Conservation (phyloP, 805 yeast genomes). For the Ogataea philodendri region DNA sequence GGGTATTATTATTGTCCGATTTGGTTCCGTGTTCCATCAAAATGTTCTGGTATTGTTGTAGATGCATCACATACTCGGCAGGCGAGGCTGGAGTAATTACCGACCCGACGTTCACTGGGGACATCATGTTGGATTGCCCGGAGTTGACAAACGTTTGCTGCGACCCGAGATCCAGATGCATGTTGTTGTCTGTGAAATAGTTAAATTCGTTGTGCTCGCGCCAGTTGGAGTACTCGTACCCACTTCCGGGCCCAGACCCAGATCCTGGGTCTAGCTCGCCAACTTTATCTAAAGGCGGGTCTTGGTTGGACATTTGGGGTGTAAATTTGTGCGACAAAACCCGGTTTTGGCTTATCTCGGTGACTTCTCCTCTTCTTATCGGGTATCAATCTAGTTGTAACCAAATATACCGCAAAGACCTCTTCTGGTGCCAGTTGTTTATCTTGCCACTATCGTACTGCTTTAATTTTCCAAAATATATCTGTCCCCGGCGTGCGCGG, state of each 20-base stretch:
- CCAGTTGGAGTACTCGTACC: conserved; percentile 32
- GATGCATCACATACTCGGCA: conserved; percentile 33
- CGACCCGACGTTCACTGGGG: conserved; percentile 26
- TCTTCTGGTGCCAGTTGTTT: no score
- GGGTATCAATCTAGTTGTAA: no score
- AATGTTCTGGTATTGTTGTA: conserved; percentile 35
- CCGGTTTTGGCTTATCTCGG: no score
- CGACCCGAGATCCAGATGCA: conserved; percentile 19
- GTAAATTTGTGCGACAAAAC: neutral
- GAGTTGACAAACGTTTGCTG: conserved; percentile 19
- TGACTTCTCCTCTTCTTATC: no score
- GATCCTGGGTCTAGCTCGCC: conserved; percentile 7
- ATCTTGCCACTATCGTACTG: conserved; percentile 8
- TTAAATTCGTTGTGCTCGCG: conserved; percentile 31
- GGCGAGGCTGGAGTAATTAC: conserved; percentile 28
- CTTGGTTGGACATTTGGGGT: conserved; percentile 9
- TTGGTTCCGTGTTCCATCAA: conserved; percentile 29
- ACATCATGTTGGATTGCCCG: conserved; percentile 22
- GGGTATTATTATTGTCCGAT: conserved; percentile 15
- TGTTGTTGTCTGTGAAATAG: conserved; percentile 22
- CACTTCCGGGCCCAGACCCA: conserved; percentile 6
- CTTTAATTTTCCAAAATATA: conserved; percentile 6
- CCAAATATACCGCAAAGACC: no score
- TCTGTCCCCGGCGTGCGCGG: conserved; percentile 4
- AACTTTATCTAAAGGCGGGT: conserved; percentile 8